A percentile compares a stretch with the other conserved stretches of the same genome.
Conservation (phyloP, 2,329 filamentous ascomycete genomes). For the Ascosphaera apis region DNA sequence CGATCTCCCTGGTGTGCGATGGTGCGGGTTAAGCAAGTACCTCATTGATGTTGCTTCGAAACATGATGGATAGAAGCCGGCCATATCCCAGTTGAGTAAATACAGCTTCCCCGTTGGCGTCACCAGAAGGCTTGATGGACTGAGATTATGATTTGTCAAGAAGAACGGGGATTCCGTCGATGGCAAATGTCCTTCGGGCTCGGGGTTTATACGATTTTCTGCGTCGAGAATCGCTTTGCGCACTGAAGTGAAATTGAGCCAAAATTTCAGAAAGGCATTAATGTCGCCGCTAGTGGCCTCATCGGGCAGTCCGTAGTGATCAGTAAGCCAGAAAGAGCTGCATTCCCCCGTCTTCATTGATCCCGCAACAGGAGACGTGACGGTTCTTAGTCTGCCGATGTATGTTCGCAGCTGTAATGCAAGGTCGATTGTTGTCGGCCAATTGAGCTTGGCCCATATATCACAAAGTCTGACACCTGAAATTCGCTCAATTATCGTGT, state of each 20-base stretch:
- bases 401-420: constrained; percentile 8
- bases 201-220: background rate
- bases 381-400: constrained; percentile 5
- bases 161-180: constrained; percentile 10
- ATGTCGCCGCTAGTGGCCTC: constrained; percentile 5
- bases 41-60: constrained; percentile 5
- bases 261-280: constrained; percentile 7
- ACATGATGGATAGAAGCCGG: constrained; percentile 5
- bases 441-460: constrained; percentile 7
- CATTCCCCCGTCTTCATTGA: constrained; percentile 5
- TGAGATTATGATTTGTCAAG: constrained; percentile 14
- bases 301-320: constrained; percentile 7
- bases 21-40: constrained; percentile 2
- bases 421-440: constrained; percentile 6
- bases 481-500: constrained; percentile 8
- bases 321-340: constrained; percentile 8
- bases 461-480: constrained; percentile 7
- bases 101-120: constrained; percentile 6
- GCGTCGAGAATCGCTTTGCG: background rate
- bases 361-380: constrained; percentile 8
- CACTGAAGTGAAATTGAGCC: constrained; percentile 6
- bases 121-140: constrained; percentile 12
- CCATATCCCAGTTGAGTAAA: constrained; percentile 5
- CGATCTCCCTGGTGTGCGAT: background rate
- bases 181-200: constrained; percentile 5